Evolutionary conservation across 352 stramenopile species (phyloP).

Genomic region (Phytophthora fragariaefolia): DNA sequence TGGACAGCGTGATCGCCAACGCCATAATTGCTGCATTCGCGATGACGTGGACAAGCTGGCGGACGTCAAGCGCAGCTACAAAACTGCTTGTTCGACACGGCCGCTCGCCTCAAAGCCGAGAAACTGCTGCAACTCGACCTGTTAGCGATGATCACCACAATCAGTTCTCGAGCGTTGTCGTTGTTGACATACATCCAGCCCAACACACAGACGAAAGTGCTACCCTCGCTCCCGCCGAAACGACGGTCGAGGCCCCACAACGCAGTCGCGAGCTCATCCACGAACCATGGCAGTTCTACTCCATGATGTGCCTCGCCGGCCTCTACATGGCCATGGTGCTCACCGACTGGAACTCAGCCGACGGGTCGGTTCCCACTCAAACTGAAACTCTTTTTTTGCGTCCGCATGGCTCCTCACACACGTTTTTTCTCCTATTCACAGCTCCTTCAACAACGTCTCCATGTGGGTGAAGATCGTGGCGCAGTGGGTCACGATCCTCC

Average conservation of each 20-base stretch:
- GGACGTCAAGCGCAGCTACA: slow-evolving; percentile 62
- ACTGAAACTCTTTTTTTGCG: neutral
- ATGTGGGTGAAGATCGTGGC: slow-evolving; percentile 97
- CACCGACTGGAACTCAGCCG: slow-evolving; percentile 93
- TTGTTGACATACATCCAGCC: slow-evolving; percentile 59
- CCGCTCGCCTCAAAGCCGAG: neutral
- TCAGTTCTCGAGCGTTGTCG: slow-evolving; percentile 37
- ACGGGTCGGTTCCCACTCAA: slow-evolving; percentile 65
- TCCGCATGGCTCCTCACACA: neutral
- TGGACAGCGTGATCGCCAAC: slow-evolving; percentile 53
- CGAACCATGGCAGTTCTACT: slow-evolving; percentile 95
- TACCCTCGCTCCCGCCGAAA: slow-evolving; percentile 25
- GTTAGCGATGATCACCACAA: slow-evolving; percentile 2
- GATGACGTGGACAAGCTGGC: slow-evolving; percentile 77
- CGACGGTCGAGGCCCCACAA: slow-evolving; percentile 55
- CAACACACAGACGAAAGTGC: slow-evolving; percentile 9
- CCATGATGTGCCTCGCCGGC: slow-evolving; percentile 90
- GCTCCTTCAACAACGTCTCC: slow-evolving; percentile 72
- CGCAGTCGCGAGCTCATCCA: slow-evolving; percentile 39
- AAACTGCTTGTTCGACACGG: slow-evolving; percentile 64
- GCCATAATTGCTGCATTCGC: slow-evolving; percentile 64
- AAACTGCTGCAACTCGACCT: neutral
- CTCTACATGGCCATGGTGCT: slow-evolving; percentile 96
- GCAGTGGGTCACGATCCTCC: slow-evolving; percentile 93
- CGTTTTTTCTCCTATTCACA: slow-evolving; percentile 1